Base-by-base conservation (phyloP, 1,139 yeast species). In the Taphrina confusa region DNA sequence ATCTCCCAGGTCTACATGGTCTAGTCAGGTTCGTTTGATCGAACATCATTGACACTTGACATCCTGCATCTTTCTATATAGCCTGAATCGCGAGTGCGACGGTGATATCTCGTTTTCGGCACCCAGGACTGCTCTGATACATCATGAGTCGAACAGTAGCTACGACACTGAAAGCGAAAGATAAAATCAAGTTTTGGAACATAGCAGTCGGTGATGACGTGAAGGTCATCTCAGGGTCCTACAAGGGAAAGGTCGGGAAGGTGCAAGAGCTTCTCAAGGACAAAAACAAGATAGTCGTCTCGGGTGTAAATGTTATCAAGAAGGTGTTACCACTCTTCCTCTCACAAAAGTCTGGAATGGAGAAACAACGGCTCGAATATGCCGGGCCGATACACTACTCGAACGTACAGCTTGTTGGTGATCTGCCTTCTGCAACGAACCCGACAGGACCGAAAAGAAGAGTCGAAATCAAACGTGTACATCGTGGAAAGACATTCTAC, bases 201-300 rank as follows among this genome's bases (percentile, higher is more conserved):
- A 61, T 61, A 20, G 58, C 63, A n/a, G 54, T 57, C 20, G 63
- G 63, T 30, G 63, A 61, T 14, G 45, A 44, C 12, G 62, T 60
- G 23, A 63, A 51, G 14, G 52, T 55, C 28, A 61, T 61, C 39
- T 20, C 57, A 3, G 63, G 63, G 1, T 50, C 50, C n/a, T 45
- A 56, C 22, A 49, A 49, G 8, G 60, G 57, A 16, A 39, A 28
- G 18, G 51, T 46, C 25, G 63, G 63, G 37, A 61, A 31, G 30
- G 63, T 61, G 14, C 42, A 49, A 4, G 63, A 58, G 18, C 31
- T 44, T n/a, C 52, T 39, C 34, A 58, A 58, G 31, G 42, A 33
- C 20, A 46, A 47, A 30, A 61, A 61, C 30, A 42, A 59, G 55
- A 42, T 61, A 8, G 50, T 40, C n/a, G 63, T 61, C 2, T 63